Conservation (phyloP, 345 rosid species). For the Aquilaria yunnanensis region DNA sequence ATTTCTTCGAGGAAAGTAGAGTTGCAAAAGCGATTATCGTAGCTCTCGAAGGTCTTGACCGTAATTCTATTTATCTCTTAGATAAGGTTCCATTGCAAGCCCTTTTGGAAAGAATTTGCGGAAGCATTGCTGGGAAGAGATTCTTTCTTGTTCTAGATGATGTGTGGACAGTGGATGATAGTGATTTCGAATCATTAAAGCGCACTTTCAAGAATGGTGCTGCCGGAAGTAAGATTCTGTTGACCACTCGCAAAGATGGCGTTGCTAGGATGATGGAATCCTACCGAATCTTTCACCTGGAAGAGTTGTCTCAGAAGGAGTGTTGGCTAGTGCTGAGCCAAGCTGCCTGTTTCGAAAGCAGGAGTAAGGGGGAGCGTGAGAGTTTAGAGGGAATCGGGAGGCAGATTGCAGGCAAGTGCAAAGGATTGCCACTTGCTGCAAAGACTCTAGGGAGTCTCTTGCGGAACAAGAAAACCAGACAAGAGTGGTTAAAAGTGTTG, state of each 20-base stretch:
- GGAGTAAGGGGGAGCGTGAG: neutral
- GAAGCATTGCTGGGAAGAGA: slow-evolving; percentile 7
- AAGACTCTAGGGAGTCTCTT: neutral
- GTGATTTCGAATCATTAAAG: slow-evolving; percentile 15
- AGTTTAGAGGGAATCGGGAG: slow-evolving; percentile 13
- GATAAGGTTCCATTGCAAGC: no score
- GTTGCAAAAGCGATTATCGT: no score
- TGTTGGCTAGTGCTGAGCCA: slow-evolving; percentile 21
- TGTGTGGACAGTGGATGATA: slow-evolving; percentile 18
- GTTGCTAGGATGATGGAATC: no score
- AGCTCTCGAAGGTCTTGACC: no score
- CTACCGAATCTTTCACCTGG: no score
- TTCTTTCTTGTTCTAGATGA: slow-evolving; percentile 23
- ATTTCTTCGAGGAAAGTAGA: no score
- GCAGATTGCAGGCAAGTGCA: slow-evolving; percentile 18
- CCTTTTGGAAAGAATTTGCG: no score
- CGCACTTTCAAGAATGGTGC: slow-evolving; percentile 10
- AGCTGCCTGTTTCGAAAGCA: slow-evolving; percentile 5
- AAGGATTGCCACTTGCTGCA: neutral
- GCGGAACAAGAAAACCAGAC: neutral
- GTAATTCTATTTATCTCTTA: no score
- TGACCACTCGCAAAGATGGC: no score
- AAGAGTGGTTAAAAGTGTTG: neutral
- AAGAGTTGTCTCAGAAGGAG: slow-evolving; percentile 8
- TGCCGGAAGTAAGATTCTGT: neutral